Conservation (phyloP, 305 asterid genomes). For the Plantago coronopus region DNA sequence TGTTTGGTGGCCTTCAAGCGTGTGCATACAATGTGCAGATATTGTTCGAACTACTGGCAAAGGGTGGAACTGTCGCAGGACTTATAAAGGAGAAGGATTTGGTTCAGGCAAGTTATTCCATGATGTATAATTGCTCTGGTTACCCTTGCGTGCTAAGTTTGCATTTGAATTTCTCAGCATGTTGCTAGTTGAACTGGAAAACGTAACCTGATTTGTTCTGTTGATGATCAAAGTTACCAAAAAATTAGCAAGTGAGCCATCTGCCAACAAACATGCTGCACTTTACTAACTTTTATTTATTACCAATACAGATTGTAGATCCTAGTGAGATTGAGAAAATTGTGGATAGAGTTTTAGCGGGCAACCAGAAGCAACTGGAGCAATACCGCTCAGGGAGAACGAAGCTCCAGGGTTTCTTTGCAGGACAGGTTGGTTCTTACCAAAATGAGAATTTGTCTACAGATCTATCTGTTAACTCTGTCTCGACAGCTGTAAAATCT, state of each 20-base stretch:
- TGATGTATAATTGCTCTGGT: slow-evolving; percentile 1
- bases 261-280: not conserved
- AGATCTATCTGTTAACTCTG: slow-evolving; percentile 3
- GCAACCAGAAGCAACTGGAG: slow-evolving; percentile 80
- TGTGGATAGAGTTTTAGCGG: slow-evolving; percentile 76
- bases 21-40: slow-evolving; percentile 48
- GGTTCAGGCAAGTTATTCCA: slow-evolving; percentile 73
- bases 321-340: slow-evolving; percentile 84
- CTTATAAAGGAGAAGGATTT: slow-evolving; percentile 83
- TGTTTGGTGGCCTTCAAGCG: slow-evolving; percentile 3
- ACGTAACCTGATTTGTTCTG: no score
- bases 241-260: not conserved
- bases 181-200: no score
- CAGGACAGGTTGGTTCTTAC: slow-evolving; percentile 74
- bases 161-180: not conserved
- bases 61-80: slow-evolving; percentile 91
- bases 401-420: slow-evolving; percentile 85
- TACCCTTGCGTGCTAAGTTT: not conserved
- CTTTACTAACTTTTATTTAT: not conserved
- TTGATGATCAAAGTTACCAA: no score
- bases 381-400: slow-evolving; percentile 92
- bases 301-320: slow-evolving; percentile 62
- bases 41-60: slow-evolving; percentile 75
- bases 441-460: slow-evolving; percentile 10
- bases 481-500: not conserved